These are phyloP conservation scores for Ceratocystis cubensis DNA, from an alignment of 2,329 filamentous ascomycete genomes.

Conservation along the genomic window DNA sequence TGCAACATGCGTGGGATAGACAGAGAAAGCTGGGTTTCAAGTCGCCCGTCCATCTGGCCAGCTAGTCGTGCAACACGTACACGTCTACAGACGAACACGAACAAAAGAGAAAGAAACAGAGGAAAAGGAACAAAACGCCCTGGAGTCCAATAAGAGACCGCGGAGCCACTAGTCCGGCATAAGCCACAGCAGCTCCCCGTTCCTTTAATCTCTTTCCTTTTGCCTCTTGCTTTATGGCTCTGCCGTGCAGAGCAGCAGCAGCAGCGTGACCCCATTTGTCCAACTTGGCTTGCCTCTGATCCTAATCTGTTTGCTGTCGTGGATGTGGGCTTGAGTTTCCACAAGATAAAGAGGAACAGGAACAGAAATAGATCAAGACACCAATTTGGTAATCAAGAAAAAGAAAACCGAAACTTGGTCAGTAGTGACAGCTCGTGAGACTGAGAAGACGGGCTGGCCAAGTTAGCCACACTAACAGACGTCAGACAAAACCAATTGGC, in stretches of 20 bases:
- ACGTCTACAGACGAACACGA: too few species aligned
- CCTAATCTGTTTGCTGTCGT: background rate
- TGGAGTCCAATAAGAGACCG: background rate
- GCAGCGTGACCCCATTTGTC: too few species aligned
- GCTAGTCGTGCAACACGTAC: too few species aligned
- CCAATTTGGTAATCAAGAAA: background rate
- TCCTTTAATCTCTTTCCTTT: conserved; percentile 1
- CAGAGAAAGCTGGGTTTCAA: too few species aligned
- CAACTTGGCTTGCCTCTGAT: background rate
- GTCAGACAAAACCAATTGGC: background rate
- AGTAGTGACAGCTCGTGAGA: too few species aligned
- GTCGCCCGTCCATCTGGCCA: too few species aligned
- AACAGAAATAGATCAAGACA: background rate
- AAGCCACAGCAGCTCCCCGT: background rate
- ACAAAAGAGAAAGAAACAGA: background rate
- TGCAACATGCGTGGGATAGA: too few species aligned
- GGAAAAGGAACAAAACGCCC: background rate
- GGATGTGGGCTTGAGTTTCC: background rate
- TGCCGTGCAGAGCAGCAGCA: too few species aligned
- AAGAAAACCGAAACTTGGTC: background rate
- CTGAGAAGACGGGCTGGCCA: too few species aligned
- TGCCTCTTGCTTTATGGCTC: background rate
- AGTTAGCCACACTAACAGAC: background rate
- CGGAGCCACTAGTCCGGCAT: background rate
- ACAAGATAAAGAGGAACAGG: background rate